Conservation (phyloP, 2,329 filamentous ascomycete genomes). For the Verticillium zaregamsianum region DNA sequence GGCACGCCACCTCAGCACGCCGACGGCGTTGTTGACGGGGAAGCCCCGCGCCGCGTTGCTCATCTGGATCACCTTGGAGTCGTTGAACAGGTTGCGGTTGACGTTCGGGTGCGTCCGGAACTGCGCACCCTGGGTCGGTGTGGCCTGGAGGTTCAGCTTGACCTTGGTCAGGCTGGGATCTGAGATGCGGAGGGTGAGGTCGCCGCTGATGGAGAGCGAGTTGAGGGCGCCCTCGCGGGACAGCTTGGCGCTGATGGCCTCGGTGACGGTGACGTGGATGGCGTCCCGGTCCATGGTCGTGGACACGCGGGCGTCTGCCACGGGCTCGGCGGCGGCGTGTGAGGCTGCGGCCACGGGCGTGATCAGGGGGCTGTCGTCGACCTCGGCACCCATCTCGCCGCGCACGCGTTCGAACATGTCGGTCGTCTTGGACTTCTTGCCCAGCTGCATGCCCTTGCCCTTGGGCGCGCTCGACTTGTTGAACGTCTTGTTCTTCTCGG, state of each 20-base stretch:
- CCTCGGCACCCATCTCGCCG: slow-evolving; percentile 83
- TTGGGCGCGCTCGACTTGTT: slow-evolving; percentile 68
- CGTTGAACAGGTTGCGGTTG: slow-evolving; percentile 82
- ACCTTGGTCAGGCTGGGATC: slow-evolving; percentile 88
- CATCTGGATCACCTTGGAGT: slow-evolving; percentile 80
- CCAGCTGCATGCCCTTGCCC: slow-evolving; percentile 97
- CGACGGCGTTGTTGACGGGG: slow-evolving; percentile 89
- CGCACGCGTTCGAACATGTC: slow-evolving; percentile 97
- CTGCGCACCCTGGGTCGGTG: slow-evolving; percentile 77
- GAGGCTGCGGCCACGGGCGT: slow-evolving; percentile 45
- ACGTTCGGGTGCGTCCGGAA: slow-evolving; percentile 97
- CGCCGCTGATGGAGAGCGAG: slow-evolving; percentile 84
- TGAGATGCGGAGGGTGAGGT: slow-evolving; percentile 84
- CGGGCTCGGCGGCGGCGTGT: slow-evolving; percentile 43
- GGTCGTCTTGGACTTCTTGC: slow-evolving; percentile 96
- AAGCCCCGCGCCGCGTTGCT: slow-evolving; percentile 85
- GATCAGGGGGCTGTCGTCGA: slow-evolving; percentile 72
- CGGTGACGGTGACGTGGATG: slow-evolving; percentile 82
- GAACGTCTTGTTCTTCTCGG: slow-evolving; percentile 91
- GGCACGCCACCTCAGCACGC: slow-evolving; percentile 88
- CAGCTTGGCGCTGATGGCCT: slow-evolving; percentile 85
- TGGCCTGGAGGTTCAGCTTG: slow-evolving; percentile 75
- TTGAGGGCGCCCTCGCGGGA: slow-evolving; percentile 84
- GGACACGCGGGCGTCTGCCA: slow-evolving; percentile 52
- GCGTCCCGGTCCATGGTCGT: slow-evolving; percentile 74